A percentile compares a stretch with the other conserved stretches of the same genome.
Evolutionary conservation across 768 basidiomycete genomes (phyloP).

Genomic region (Russula sp.): DNA sequence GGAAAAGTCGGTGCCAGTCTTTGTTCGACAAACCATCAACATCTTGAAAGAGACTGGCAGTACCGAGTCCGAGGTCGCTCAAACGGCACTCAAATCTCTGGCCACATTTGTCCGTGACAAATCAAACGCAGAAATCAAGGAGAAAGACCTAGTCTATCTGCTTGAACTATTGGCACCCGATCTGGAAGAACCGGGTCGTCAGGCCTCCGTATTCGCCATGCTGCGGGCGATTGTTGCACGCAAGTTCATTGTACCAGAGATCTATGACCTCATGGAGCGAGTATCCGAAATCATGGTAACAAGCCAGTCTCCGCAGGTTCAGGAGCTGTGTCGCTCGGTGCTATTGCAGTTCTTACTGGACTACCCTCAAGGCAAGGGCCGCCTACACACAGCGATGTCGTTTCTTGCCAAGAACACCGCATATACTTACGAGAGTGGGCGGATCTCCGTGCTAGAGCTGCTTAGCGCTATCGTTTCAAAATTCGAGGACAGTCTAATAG

Average conservation of each 20-base stretch:
- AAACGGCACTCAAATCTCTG: constrained; percentile 81
- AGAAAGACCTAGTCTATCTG: constrained; percentile 81
- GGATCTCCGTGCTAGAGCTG: constrained; percentile 90
- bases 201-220: constrained; percentile 79
- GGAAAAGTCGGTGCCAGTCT: constrained; percentile 69
- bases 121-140: constrained; percentile 71
- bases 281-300: constrained; percentile 91
- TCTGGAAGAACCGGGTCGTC: constrained; percentile 81
- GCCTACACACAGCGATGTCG: constrained; percentile 79
- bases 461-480: constrained; percentile 79
- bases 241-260: constrained; percentile 89
- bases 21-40: constrained; percentile 75
- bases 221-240: constrained; percentile 86
- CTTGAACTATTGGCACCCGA: constrained; percentile 84
- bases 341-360: constrained; percentile 93
- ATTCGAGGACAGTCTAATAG: constrained; percentile 66
- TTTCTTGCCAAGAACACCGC: constrained; percentile 90
- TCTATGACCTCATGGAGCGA: constrained; percentile 95
- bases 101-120: constrained; percentile 88
- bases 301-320: constrained; percentile 83
- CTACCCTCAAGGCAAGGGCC: constrained; percentile 92
- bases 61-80: constrained; percentile 85
- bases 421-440: constrained; percentile 84
- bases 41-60: constrained; percentile 77
- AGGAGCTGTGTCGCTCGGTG: constrained; percentile 83